phyloP scores from a whole-genome alignment of 208 protist genomes.

The Perkinsela sp. region DNA sequence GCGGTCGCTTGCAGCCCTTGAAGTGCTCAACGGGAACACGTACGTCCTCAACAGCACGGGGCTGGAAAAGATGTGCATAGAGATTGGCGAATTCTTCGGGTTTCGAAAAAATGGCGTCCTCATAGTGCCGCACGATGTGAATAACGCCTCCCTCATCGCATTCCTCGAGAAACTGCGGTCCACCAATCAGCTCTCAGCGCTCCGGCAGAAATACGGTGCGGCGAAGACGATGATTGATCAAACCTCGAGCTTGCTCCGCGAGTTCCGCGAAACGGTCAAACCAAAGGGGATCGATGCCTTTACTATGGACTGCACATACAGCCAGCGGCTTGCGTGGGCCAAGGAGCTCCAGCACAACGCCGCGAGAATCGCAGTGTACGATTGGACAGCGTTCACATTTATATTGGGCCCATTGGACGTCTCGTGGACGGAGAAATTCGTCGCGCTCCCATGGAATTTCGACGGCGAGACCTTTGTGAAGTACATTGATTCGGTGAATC shows the following conservation, averaged over 20 bases:
- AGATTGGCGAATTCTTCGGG: slow-evolving; percentile 30
- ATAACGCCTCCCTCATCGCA: slow-evolving; percentile 9
- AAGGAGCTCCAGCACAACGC: slow-evolving; percentile 55
- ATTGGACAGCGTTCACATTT: slow-evolving; percentile 62
- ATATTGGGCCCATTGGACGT: slow-evolving; percentile 35
- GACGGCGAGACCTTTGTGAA: slow-evolving; percentile 44
- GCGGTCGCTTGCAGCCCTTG: slow-evolving; percentile 17
- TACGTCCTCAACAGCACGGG: slow-evolving; percentile 29
- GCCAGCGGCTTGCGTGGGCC: slow-evolving; percentile 43
- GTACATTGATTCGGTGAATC: slow-evolving; percentile 52
- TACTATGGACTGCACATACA: slow-evolving; percentile 38
- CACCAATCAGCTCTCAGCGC: background rate
- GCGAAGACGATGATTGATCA: slow-evolving; percentile 56
- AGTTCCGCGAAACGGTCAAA: slow-evolving; percentile 37
- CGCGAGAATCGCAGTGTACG: slow-evolving; percentile 34
- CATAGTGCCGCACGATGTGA: slow-evolving; percentile 18
- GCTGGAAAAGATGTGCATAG: slow-evolving; percentile 33
- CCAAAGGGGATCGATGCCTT: slow-evolving; percentile 48
- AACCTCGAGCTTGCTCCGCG: slow-evolving; percentile 56
- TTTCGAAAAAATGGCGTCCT: slow-evolving; percentile 57
- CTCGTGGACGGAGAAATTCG: slow-evolving; percentile 24
- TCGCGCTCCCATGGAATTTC: slow-evolving; percentile 50
- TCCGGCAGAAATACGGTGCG: slow-evolving; percentile 12
- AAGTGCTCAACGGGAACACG: slow-evolving; percentile 34
- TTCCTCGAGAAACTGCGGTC: slow-evolving; percentile 28